Evolutionary conservation across 106 monocot species (phyloP), one percentile per base, ranked within the genome.

Genomic region (Allium fistulosum): DNA sequence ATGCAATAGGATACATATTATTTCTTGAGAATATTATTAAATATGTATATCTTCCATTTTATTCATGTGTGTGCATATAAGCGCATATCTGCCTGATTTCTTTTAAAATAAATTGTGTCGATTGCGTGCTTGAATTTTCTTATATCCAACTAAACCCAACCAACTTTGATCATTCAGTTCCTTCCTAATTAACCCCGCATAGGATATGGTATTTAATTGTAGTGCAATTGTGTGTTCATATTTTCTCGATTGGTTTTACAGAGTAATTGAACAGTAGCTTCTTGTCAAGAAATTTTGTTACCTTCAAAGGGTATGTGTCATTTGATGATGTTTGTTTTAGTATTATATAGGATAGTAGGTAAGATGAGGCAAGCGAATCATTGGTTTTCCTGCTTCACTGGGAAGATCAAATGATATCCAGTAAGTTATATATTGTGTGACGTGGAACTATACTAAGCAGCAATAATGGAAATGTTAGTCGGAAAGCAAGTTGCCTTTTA

Each of bases 331-430:
- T n/a, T 37, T 49, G 8, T 15, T 55, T 55, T 15, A 65, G 48
- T 65, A 65, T 65, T 49, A 49, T 49, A 65, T 49, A 65, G 65
- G 15, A 9, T 37, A 65, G 49, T 65, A 11, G 65, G 49, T 65
- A 46, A 47, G 45, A 10, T 45, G 63, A 49, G 13, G 49, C 9
- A 49, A 65, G 49, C 28, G 49, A 63, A 63, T 63, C 37, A 15
- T 46, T 14, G 12, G 26, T 53, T 13, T 1, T 53, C 10, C 52
- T 16, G 64, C 46, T 14, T 49, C 8, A 48, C 9, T 64, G 64
- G 64, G 7, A 55, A 55, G 15, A 64, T 3, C 47, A 17, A 14
- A n/a, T n/a, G 49, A 48, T 49, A 49, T 64, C 48, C 8, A 48
- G 49, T 9, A 9, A 14, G 49, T 64, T 64, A 49, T 6, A 46